Conservation (phyloP, 2,329 filamentous ascomycete genomes). For the Fulvia fulva region DNA sequence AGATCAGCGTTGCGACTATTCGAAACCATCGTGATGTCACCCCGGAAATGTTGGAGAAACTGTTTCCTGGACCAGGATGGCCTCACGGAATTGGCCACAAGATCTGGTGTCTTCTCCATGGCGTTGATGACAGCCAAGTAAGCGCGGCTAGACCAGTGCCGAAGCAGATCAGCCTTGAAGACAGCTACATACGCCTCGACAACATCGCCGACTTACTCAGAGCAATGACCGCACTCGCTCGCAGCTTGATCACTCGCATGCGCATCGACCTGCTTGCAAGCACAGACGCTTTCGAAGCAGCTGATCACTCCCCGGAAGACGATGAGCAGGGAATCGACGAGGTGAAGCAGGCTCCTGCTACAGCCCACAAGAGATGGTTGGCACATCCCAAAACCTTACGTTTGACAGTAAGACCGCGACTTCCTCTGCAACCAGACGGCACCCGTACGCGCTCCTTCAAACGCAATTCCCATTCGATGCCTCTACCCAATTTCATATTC, state of each 20-base stretch:
- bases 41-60: slow-evolving; percentile 59
- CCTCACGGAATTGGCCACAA: slow-evolving; percentile 67
- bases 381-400: slow-evolving; percentile 78
- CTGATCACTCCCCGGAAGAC: slow-evolving; percentile 27
- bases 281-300: slow-evolving; percentile 36
- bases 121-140: slow-evolving; percentile 72
- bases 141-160: slow-evolving; percentile 68
- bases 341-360: not conserved
- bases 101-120: slow-evolving; percentile 76
- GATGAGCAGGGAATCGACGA: slow-evolving; percentile 8
- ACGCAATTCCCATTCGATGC: slow-evolving; percentile 70
- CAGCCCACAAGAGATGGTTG: slow-evolving; percentile 57
- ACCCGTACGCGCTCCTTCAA: slow-evolving; percentile 57
- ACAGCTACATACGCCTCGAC: slow-evolving; percentile 75
- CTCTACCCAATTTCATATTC: slow-evolving; percentile 72
- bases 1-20: slow-evolving; percentile 63
- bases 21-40: slow-evolving; percentile 61
- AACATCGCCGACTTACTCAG: slow-evolving; percentile 59
- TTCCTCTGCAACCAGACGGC: slow-evolving; percentile 50
- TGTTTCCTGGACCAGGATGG: slow-evolving; percentile 67
- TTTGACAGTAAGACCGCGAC: slow-evolving; percentile 67
- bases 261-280: slow-evolving; percentile 65
- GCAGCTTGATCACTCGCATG: slow-evolving; percentile 73
- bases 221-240: slow-evolving; percentile 65
- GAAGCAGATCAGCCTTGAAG: slow-evolving; percentile 89